Evolutionary conservation across 2,329 filamentous ascomycete species (phyloP).

Genomic region (Raffaelea ambrosiae): DNA sequence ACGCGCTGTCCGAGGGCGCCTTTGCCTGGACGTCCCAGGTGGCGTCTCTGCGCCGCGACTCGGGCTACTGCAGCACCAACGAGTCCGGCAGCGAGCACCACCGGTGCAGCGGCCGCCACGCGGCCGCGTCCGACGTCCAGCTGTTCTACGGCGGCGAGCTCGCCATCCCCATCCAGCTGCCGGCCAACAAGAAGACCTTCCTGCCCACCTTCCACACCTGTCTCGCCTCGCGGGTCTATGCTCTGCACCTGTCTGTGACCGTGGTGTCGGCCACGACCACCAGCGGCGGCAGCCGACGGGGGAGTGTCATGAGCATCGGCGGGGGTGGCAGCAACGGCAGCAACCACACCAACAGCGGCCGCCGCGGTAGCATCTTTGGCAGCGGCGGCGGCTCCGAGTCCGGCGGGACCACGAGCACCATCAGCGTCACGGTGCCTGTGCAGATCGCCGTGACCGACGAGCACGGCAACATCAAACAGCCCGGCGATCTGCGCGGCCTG

Average conservation of each 20-base stretch:
- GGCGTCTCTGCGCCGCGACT: conserved; percentile 35
- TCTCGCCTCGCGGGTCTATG: conserved; percentile 47
- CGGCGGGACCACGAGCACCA: neutral
- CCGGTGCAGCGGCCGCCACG: neutral
- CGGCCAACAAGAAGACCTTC: conserved; percentile 38
- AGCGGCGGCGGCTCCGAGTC: too few species aligned
- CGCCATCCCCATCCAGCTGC: conserved; percentile 39
- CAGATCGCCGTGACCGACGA: conserved; percentile 7
- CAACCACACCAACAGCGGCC: neutral
- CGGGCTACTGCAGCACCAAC: conserved; percentile 39
- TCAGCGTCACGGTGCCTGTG: conserved; percentile 8
- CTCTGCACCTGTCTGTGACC: conserved; percentile 35
- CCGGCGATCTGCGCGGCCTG: conserved; percentile 20
- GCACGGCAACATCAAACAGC: neutral
- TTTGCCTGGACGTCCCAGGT: conserved; percentile 32
- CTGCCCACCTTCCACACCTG: conserved; percentile 51
- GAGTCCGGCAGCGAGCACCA: neutral
- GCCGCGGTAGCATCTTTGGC: neutral
- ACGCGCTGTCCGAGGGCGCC: conserved; percentile 17
- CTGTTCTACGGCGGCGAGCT: conserved; percentile 33
- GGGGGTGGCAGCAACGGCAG: neutral
- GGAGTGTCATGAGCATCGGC: conserved; percentile 19
- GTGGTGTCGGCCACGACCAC: conserved; percentile 24
- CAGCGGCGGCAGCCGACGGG: conserved; percentile 18
- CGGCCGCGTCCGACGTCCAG: conserved; percentile 11